Evolutionary conservation across 2,329 filamentous ascomycete genomes (phyloP).

Genomic region (Cladosporium halotolerans): DNA sequence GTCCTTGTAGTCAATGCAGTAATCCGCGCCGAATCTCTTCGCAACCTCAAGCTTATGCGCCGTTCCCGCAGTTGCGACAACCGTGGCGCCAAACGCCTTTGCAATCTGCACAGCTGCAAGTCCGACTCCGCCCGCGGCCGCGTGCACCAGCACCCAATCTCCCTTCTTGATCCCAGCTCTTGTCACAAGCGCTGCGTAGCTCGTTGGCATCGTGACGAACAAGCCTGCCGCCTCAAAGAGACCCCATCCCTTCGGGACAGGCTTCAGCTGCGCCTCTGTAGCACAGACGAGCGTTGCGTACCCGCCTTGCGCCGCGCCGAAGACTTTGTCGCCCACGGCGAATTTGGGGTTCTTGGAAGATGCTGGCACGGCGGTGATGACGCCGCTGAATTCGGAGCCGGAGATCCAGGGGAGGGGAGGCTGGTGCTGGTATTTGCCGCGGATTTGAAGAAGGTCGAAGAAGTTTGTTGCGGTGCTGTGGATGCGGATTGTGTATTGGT

Average conservation of each 20-base stretch:
- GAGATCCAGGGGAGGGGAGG: slow-evolving; percentile 83
- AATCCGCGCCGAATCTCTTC: slow-evolving; percentile 74
- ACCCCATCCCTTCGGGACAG: slow-evolving; percentile 74
- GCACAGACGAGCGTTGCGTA: slow-evolving; percentile 73
- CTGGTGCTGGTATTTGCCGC: slow-evolving; percentile 92
- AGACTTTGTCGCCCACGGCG: slow-evolving; percentile 73
- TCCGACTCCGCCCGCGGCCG: slow-evolving; percentile 86
- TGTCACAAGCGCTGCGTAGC: slow-evolving; percentile 74
- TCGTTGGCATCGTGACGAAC: slow-evolving; percentile 87
- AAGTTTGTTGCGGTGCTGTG: slow-evolving; percentile 89
- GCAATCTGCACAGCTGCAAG: slow-evolving; percentile 89
- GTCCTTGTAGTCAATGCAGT: slow-evolving; percentile 70
- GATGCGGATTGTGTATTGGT: slow-evolving; percentile 82
- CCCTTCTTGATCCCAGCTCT: slow-evolving; percentile 70
- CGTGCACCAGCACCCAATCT: slow-evolving; percentile 85
- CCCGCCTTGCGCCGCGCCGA: slow-evolving; percentile 78
- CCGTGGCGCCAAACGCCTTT: slow-evolving; percentile 83
- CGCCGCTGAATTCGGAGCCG: slow-evolving; percentile 80
- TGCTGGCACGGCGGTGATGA: slow-evolving; percentile 60
- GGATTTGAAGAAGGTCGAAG: slow-evolving; percentile 92
- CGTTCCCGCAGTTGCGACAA: slow-evolving; percentile 87
- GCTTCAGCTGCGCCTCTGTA: slow-evolving; percentile 60
- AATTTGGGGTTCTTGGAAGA: slow-evolving; percentile 44
- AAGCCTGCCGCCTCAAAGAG: slow-evolving; percentile 80
- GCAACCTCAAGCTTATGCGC: slow-evolving; percentile 75